Base-by-base conservation (phyloP, 169 alveolate genomes). In the Cytauxzoon felis region DNA sequence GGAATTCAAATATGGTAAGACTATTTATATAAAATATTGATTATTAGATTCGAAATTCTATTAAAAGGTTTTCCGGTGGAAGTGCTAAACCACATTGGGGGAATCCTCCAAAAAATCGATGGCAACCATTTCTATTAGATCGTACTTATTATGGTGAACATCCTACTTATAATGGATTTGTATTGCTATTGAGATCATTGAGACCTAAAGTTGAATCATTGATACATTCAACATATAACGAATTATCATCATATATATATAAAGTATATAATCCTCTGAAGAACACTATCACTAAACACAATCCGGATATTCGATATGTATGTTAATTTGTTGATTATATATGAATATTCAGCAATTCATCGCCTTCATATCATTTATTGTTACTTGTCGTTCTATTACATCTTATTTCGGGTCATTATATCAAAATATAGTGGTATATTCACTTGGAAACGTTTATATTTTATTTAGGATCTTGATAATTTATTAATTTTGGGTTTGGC, bases 231-330 rank as follows among this genome's bases (percentile, higher is more conserved):
- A 75, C 85, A 11, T 64, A 56, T 34, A 58, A 34, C 23, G 58
- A 78, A 2, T 53, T 62, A 33, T 53, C 30, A 0, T 40, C 43
- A 5, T 7, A 56, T 19, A 65, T 59, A 23, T 59, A 45, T 23
- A n/a, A 60, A 27, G 7, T 88, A 21, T 73, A 62, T 45, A 64
- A 52, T 18, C 94, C 94, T 29, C 3, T 87, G 30, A 76, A 52
- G 47, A 54, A 58, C 33, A 45, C 82, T 47, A 83, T 85, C 19
- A 56, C 66, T 33, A 84, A 64, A 54, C 94, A 90, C 64, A 90
- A 90, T 72, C 94, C 94, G 16, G 94, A 90, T 53, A 56, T 90
- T 64, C 82, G 93, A 64, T 86, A 87, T 63, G 88, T 76, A 68
- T 54, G 75, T 16, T 11, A 11, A 18, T 5, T 73, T 11, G 58